Evolutionary conservation across 495 filamentous ascomycete species (phyloP).

Genomic region (Aspergillus steynii): DNA sequence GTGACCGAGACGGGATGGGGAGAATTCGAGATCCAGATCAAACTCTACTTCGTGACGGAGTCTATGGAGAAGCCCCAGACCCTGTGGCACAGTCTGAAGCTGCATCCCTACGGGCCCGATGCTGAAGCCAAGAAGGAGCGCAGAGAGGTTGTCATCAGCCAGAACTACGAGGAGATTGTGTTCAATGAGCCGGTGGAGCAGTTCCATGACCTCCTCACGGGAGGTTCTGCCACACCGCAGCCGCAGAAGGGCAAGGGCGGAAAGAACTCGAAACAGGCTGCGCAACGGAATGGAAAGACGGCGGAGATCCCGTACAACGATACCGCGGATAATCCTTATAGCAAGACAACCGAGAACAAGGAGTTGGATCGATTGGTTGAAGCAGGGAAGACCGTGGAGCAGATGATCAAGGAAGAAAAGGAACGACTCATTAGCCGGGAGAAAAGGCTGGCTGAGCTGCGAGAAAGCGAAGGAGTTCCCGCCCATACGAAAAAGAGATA

Average conservation of each 20-base stretch:
- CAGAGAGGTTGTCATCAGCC: constrained; percentile 65
- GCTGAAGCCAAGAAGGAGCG: constrained; percentile 68
- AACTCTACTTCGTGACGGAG: constrained; percentile 85
- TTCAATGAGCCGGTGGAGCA: constrained; percentile 95
- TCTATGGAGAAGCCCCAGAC: constrained; percentile 88
- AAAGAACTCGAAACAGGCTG: constrained; percentile 49
- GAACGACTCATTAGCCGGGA: constrained; percentile 61
- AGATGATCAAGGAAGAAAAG: constrained; percentile 69
- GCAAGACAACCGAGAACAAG: constrained; percentile 67
- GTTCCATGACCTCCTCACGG: constrained; percentile 80
- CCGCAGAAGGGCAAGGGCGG: constrained; percentile 41
- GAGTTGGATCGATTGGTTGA: constrained; percentile 61
- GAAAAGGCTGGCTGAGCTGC: constrained; percentile 62
- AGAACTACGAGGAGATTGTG: constrained; percentile 85
- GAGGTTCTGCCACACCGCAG: constrained; percentile 45
- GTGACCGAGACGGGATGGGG: constrained; percentile 95
- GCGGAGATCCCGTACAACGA: constrained; percentile 70
- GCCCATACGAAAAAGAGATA: constrained; percentile 45
- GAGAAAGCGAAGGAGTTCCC: constrained; percentile 54
- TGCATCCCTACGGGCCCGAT: constrained; percentile 87
- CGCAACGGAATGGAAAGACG: constrained; percentile 54
- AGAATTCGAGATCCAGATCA: constrained; percentile 93
- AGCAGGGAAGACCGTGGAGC: constrained; percentile 67
- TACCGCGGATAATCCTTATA: constrained; percentile 68
- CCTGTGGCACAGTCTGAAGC: constrained; percentile 82